These are phyloP conservation scores for Crucibulum cyathiforme DNA, from an alignment of 1,284 basidiomycete species.

Conservation along the genomic window DNA sequence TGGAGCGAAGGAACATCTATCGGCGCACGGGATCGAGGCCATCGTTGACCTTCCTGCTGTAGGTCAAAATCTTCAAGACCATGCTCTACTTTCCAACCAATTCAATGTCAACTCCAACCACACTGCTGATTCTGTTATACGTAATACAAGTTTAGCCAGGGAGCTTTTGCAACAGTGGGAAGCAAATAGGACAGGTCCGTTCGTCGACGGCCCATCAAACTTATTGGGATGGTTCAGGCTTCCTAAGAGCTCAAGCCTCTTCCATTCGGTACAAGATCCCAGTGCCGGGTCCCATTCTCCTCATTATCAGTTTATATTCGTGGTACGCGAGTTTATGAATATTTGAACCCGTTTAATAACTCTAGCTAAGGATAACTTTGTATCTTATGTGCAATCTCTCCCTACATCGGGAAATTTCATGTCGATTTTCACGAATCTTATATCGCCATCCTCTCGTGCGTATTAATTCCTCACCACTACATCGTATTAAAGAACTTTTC, in stretches of 20 bases:
- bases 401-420: conserved; percentile 35
- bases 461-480: neutral
- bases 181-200: conserved; percentile 20
- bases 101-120: conserved; percentile 29
- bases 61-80: conserved; percentile 49
- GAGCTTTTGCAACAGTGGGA: conserved; percentile 25
- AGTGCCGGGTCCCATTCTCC: conserved; percentile 31
- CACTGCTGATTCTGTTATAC: conserved; percentile 27
- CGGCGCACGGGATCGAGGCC: conserved; percentile 34
- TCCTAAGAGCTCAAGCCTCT: conserved; percentile 22
- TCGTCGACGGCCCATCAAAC: conserved; percentile 32
- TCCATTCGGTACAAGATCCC: conserved; percentile 28
- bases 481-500: neutral
- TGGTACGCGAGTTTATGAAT: too few relatives aligned
- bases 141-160: conserved; percentile 15
- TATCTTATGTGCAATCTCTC: conserved; percentile 23
- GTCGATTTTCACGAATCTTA: conserved; percentile 27
- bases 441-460: conserved; percentile 36
- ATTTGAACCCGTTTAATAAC: neutral
- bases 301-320: conserved; percentile 36
- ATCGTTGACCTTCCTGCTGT: conserved; percentile 31
- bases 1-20: conserved; percentile 42
- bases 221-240: conserved; percentile 32
- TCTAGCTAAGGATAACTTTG: conserved; percentile 13
- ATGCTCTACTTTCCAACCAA: conserved; percentile 33